Evolutionary conservation across 176 grass and related monocot genomes (phyloP), one percentile per base, ranked within the genome.

Genomic region (Melocanna baccifera): DNA sequence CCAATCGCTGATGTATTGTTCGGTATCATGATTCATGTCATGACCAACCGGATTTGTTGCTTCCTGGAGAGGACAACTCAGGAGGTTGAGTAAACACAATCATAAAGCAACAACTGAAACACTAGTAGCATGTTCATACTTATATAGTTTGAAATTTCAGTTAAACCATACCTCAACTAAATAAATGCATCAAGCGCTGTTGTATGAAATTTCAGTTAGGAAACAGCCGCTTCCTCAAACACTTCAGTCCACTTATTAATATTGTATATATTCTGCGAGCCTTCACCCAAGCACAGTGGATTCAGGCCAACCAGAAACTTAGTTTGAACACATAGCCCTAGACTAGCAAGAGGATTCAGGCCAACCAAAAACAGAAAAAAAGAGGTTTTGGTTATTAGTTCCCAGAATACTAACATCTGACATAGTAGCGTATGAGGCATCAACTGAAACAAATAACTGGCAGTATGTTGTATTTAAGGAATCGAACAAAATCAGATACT

Each of bases 1-100:
- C 19, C 7, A 7, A 22, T 23, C 55, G 14, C 53, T 36, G 30
- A 41, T 55, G 12, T 18, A 34, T 36, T 20, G 23, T 23, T 58
- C 55, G 22, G 55, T n/a, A 10, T 40, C 68, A 26, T 58, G 8
- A 58, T 58, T 23, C 9, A 30, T 15, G 37, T 11, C 22, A 41
- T n/a, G n/a, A n/a, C n/a, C n/a, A n/a, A n/a, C n/a, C 47, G 13
- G 52, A 23, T 67, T 4, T 46, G 37, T 87, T 75, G 58, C 81
- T 84, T 84, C 75, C 73, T 29, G 20, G 69, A 73, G 36, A 67
- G 45, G 46, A 36, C 57, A 73, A 66, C 5, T 9, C 20, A 14
- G 12, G n/a, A 15, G 75, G 39, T 84, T 79, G 81, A 80, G 87
- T 84, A 56, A 66, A 67, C 58, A 55, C n/a, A 70, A 51, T n/a